These are phyloP conservation scores for Claviceps monticola DNA, from an alignment of 2,329 filamentous ascomycete species.

Conservation along the genomic window DNA sequence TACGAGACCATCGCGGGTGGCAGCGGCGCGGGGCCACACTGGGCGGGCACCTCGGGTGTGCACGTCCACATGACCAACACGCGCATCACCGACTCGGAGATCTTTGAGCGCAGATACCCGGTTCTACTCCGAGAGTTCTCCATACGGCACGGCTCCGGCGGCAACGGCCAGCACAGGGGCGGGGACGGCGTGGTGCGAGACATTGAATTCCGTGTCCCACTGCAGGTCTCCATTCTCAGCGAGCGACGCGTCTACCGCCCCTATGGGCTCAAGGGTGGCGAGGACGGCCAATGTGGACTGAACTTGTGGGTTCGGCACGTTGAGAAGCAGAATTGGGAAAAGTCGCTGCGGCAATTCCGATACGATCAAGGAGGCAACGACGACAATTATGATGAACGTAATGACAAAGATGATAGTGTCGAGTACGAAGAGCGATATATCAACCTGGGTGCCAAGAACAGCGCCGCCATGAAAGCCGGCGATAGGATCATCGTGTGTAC, in stretches of 20 bases:
- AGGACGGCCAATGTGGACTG: constrained; percentile 61
- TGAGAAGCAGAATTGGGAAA: constrained; percentile 38
- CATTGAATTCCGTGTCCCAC: constrained; percentile 65
- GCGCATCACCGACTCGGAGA: constrained; percentile 47
- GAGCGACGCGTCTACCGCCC: constrained; percentile 64
- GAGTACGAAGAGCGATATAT: constrained; percentile 48
- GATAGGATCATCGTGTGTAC: constrained; percentile 68
- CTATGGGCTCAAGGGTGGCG: constrained; percentile 59
- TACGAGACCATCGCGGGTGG: constrained; percentile 53
- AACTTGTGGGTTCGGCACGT: constrained; percentile 81
- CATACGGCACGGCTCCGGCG: constrained; percentile 48
- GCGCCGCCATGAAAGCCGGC: constrained; percentile 59
- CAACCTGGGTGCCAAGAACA: constrained; percentile 69
- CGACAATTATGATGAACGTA: constrained; percentile 8
- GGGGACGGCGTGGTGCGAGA: constrained; percentile 65
- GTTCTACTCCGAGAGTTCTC: constrained; percentile 60
- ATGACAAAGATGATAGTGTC: constrained; percentile 15
- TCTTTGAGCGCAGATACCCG: constrained; percentile 44
- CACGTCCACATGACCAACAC: constrained; percentile 60
- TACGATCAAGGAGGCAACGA: constrained; percentile 7
- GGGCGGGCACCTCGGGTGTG: constrained; percentile 29
- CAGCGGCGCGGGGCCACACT: constrained; percentile 51
- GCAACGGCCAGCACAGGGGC: constrained; percentile 50
- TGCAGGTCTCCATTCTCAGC: constrained; percentile 64
- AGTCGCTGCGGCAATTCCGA: constrained; percentile 26